phyloP scores from a whole-genome alignment of 1,139 yeast genomes.

The Debaryomyces singareniensis region DNA sequence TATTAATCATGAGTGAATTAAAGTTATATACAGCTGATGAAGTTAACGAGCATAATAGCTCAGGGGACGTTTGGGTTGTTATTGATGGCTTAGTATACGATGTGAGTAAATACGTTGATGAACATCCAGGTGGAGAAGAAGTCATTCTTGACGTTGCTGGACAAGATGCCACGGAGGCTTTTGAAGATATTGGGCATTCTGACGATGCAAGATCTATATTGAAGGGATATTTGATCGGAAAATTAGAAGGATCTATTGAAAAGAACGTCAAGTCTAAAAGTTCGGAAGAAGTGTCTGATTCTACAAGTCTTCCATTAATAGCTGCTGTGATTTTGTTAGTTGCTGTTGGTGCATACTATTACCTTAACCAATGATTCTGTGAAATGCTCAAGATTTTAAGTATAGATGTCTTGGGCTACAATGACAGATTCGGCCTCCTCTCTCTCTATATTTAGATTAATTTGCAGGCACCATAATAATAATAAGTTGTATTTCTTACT shows the following conservation, averaged over 20 bases:
- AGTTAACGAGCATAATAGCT: conserved; percentile 68
- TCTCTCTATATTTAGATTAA: too few species aligned
- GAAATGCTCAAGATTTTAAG: too few species aligned
- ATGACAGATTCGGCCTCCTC: too few species aligned
- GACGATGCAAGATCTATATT: conserved; percentile 87
- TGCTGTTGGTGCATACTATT: conserved; percentile 53
- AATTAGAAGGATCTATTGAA: conserved; percentile 38
- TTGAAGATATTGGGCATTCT: conserved; percentile 95
- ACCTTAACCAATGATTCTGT: conserved; percentile 8
- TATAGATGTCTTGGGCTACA: too few species aligned
- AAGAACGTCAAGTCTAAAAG: conserved; percentile 20
- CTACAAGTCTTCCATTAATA: conserved; percentile 28
- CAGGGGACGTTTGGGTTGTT: conserved; percentile 84
- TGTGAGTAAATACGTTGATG: conserved; percentile 77
- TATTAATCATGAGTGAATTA: conserved; percentile 13
- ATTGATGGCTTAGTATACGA: conserved; percentile 90
- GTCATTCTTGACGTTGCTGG: conserved; percentile 90
- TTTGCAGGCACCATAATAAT: too few species aligned
- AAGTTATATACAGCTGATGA: conserved; percentile 46
- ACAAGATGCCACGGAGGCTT: conserved; percentile 87
- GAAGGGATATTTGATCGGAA: conserved; percentile 63
- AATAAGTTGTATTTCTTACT: too few species aligned
- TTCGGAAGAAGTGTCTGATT: conserved; percentile 18
- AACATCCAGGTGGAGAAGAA: conserved; percentile 98
- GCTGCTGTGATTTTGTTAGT: conserved; percentile 47